phyloP scores from a whole-genome alignment of 2,329 filamentous ascomycete species.

The Penicillium hordei region DNA sequence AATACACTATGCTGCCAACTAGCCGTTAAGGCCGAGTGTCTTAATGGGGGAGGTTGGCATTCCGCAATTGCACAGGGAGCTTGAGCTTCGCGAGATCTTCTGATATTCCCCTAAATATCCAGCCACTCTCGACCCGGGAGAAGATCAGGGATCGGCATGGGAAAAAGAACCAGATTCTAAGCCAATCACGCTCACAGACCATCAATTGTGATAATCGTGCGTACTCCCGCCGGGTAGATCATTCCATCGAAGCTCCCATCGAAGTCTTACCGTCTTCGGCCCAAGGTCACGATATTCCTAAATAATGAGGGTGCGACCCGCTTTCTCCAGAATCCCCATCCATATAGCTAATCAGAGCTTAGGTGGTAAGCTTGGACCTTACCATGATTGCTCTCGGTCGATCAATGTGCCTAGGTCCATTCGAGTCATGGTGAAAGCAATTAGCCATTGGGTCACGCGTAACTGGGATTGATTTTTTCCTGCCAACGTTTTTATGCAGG shows the following conservation, averaged over 20 bases:
- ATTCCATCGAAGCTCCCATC: conserved; percentile 14
- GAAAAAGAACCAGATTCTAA: background rate
- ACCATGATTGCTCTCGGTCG: conserved; percentile 26
- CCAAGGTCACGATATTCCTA: conserved; percentile 5
- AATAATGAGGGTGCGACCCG: background rate
- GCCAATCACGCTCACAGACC: background rate
- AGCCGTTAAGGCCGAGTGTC: background rate
- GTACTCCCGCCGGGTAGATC: conserved; percentile 1
- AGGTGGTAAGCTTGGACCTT: conserved; percentile 22
- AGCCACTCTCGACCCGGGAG: background rate
- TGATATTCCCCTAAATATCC: background rate
- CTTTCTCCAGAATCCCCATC: background rate
- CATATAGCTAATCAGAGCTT: background rate
- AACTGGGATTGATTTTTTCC: conserved; percentile 10
- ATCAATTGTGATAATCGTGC: conserved; percentile 3
- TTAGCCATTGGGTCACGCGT: conserved; percentile 28
- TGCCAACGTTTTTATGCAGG: conserved; percentile 1
- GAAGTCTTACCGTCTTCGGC: conserved; percentile 16
- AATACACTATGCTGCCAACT: background rate
- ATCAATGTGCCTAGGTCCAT: conserved; percentile 21
- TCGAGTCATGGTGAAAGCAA: conserved; percentile 30
- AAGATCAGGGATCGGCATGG: background rate
- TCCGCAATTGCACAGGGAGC: background rate
- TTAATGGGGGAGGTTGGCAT: background rate
- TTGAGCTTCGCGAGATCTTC: conserved; percentile 7